Evolutionary conservation across 2,329 filamentous ascomycete species (phyloP).

Genomic region (Cladosporium cucumerinum): DNA sequence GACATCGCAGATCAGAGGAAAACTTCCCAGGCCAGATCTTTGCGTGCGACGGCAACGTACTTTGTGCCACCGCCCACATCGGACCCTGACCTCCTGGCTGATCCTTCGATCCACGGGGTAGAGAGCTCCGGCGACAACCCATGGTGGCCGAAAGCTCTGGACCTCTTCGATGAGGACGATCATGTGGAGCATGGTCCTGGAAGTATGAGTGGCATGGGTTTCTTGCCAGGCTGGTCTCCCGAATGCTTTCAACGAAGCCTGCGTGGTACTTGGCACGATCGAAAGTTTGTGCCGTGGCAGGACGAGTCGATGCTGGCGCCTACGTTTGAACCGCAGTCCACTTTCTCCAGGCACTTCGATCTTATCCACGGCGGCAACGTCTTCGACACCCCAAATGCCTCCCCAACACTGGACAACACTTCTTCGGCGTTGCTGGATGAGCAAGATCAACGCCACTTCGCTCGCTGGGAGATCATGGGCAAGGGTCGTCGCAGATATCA

Average conservation of each 20-base stretch:
- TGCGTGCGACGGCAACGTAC: conserved; percentile 8
- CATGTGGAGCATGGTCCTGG: neutral
- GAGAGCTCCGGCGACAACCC: neutral
- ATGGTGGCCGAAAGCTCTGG: neutral
- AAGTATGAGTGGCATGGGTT: neutral
- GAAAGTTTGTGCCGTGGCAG: neutral
- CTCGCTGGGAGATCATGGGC: conserved; percentile 7
- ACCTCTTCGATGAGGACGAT: neutral
- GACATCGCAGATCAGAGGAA: neutral
- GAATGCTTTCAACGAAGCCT: neutral
- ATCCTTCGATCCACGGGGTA: neutral
- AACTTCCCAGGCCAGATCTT: neutral
- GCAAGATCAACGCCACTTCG: neutral
- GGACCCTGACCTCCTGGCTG: too few relatives aligned
- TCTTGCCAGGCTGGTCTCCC: neutral
- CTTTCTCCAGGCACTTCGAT: neutral
- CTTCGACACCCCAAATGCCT: conserved; percentile 4
- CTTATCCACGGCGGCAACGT: neutral
- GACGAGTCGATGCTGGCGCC: neutral
- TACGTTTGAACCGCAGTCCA: neutral
- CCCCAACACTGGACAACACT: conserved; percentile 19
- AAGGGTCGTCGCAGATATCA: conserved; percentile 24
- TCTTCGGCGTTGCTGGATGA: neutral
- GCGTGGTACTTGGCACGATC: neutral
- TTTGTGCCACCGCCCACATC: neutral